Percentiles rank a stretch among this genome's conserved stretches.
These are phyloP conservation scores for Fusarium incarnatum DNA, from an alignment of 2,329 filamentous ascomycete genomes.

Conservation along the genomic window DNA sequence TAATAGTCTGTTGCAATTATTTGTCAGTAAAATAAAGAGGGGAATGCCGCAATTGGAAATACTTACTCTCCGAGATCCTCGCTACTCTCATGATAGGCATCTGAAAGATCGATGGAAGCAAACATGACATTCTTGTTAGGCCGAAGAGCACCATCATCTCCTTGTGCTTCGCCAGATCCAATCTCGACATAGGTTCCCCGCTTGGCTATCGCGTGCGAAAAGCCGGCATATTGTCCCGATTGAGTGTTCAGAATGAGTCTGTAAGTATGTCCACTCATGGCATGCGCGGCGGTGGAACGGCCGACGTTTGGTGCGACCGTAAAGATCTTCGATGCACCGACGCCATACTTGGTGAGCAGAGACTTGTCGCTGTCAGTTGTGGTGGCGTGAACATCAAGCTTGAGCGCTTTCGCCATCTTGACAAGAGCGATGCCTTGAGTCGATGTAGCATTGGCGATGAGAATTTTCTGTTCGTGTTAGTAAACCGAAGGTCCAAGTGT, in stretches of 20 bases:
- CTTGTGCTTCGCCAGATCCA: conserved; percentile 7
- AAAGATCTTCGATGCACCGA: conserved; percentile 29
- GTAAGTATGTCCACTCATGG: conserved; percentile 15
- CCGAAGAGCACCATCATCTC: not conserved
- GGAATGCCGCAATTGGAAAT: not conserved
- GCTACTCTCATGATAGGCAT: conserved; percentile 32
- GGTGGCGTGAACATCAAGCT: conserved; percentile 36
- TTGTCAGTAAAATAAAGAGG: not conserved
- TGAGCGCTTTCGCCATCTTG: conserved; percentile 34
- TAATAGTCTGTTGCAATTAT: conserved; percentile 14
- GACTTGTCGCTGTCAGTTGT: conserved; percentile 26
- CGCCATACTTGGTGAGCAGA: conserved; percentile 26
- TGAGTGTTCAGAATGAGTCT: conserved; percentile 37
- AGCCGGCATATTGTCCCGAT: conserved; percentile 30
- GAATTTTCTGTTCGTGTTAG: conserved; percentile 34
- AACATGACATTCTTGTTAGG: conserved; percentile 41
- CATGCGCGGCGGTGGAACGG: conserved; percentile 19
- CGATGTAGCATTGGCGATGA: conserved; percentile 34
- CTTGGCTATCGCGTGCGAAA: conserved; percentile 34
- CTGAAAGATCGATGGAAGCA: conserved; percentile 38
- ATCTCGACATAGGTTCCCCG: conserved; percentile 38
- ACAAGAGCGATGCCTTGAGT: conserved; percentile 39
- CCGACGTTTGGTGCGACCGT: conserved; percentile 1
- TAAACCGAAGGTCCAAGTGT: fast-evolving
- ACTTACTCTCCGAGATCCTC: conserved; percentile 37